Evolutionary conservation across 192 early-diverging fungal species (phyloP), one percentile per base, ranked within the genome.

Genomic region (Entophlyctis luteolus): DNA sequence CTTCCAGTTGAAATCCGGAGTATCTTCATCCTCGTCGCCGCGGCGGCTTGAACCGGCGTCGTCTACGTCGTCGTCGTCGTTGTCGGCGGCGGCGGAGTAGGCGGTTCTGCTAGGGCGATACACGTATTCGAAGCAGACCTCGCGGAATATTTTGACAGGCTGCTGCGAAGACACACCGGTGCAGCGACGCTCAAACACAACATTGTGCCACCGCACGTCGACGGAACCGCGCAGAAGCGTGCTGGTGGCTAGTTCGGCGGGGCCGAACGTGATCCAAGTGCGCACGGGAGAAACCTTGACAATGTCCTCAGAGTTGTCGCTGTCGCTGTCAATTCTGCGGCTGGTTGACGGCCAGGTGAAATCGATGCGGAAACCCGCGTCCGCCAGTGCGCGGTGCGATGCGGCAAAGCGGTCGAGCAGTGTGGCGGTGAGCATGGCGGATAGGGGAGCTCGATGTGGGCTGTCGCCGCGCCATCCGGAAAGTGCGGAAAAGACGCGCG

Each of bases 1-100:
- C 36, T 66, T 66, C 63, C 63, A 66, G 12, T 52, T 12, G 28
- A 66, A 66, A 47, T 54, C 63, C 1, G 63, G 63, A 36, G 55
- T 36, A 8, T 28, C 55, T 8, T 16, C 33, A 6, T 18, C 16
- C 29, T 12, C 25, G n/a, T n/a, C n/a, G n/a, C n/a, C n/a, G n/a
- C n/a, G n/a, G n/a, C n/a, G n/a, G 35, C 39, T 47, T 14, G 32
- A 48, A 25, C 50, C 63, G 3, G 28, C 38, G 10, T 55, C 52
- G 14, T 65, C 62, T n/a, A n/a, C n/a, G n/a, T n/a, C n/a, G 4
- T 34, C 33, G 14, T 48, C 46, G 4, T 47, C 63, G 23, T 37
- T 38, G n/a, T n/a, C n/a, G n/a, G n/a, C n/a, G n/a, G n/a, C n/a
- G n/a, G n/a, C n/a, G n/a, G n/a, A n/a, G 32, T 23, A 25, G 39